A percentile compares a stretch with the other conserved stretches of the same genome.
phyloP scores from a whole-genome alignment of 305 asterid genomes.

The Fraxinus paxiana region DNA sequence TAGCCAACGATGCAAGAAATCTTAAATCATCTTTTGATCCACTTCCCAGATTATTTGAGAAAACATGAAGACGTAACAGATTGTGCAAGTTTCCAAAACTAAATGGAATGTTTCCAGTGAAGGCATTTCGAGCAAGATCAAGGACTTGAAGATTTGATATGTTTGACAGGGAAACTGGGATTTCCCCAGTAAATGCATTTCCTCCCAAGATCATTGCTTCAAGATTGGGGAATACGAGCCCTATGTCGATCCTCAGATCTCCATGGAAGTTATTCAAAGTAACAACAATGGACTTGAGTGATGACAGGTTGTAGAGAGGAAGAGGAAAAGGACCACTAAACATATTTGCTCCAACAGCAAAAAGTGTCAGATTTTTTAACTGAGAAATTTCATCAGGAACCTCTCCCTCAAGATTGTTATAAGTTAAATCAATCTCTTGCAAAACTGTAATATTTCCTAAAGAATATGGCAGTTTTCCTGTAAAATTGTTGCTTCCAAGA shows the following conservation, averaged over 20 bases:
- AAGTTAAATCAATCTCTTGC: neutral
- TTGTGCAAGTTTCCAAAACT: neutral
- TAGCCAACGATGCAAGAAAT: neutral
- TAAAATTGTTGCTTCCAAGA: neutral
- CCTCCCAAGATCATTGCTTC: neutral
- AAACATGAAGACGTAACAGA: neutral
- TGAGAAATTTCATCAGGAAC: neutral
- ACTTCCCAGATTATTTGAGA: neutral
- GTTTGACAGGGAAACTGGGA: neutral
- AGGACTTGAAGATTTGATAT: neutral
- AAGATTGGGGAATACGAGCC: neutral
- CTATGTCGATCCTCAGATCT: neutral
- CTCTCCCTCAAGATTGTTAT: neutral
- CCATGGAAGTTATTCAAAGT: neutral
- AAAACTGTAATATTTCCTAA: neutral
- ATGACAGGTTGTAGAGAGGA: neutral
- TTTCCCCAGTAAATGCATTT: neutral
- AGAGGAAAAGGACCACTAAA: neutral
- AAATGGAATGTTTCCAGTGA: neutral
- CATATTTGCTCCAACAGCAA: neutral
- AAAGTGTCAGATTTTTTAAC: neutral
- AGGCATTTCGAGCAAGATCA: neutral
- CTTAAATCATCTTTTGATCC: neutral
- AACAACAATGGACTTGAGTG: neutral
- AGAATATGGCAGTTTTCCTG: neutral